Percentiles rank a stretch among this genome's conserved stretches.
These are phyloP conservation scores for Umbellularia californica DNA, from an alignment of 164 flowering plant species.

Conservation along the genomic window DNA sequence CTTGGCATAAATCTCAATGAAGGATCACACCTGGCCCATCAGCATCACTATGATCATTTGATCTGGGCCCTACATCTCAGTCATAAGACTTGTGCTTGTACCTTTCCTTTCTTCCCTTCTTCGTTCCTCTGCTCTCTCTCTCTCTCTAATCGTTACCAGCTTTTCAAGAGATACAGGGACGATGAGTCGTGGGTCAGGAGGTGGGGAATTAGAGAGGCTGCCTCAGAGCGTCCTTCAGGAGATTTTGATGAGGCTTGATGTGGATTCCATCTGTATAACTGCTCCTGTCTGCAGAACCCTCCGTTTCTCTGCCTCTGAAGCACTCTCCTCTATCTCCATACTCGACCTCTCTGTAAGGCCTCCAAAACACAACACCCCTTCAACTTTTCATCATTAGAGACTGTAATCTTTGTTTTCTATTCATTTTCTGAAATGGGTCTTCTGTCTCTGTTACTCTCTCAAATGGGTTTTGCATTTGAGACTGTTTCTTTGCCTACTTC, in stretches of 20 bases:
- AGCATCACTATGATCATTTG: no score
- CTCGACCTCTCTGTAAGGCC: conserved; percentile 35
- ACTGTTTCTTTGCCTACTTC: background rate
- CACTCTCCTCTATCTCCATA: conserved; percentile 24
- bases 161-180: background rate
- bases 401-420: background rate
- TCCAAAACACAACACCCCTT: background rate
- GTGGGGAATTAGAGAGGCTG: conserved; percentile 18
- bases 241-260: conserved; percentile 32
- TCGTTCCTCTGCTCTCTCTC: no score
- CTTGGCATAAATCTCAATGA: no score
- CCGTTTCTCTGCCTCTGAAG: conserved; percentile 21
- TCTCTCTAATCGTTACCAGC: background rate
- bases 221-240: conserved; percentile 23
- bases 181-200: background rate
- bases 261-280: conserved; percentile 31
- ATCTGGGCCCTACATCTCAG: no score
- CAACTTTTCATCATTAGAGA: background rate
- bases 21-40: no score
- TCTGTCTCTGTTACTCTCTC: background rate
- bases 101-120: no score
- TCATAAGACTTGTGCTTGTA: no score
- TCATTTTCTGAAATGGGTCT: background rate
- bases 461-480: background rate
- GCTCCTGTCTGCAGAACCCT: conserved; percentile 29